Percentiles rank a stretch among this genome's conserved stretches.
phyloP scores from a whole-genome alignment of 805 yeast genomes.

The Saturnispora quitensis region DNA sequence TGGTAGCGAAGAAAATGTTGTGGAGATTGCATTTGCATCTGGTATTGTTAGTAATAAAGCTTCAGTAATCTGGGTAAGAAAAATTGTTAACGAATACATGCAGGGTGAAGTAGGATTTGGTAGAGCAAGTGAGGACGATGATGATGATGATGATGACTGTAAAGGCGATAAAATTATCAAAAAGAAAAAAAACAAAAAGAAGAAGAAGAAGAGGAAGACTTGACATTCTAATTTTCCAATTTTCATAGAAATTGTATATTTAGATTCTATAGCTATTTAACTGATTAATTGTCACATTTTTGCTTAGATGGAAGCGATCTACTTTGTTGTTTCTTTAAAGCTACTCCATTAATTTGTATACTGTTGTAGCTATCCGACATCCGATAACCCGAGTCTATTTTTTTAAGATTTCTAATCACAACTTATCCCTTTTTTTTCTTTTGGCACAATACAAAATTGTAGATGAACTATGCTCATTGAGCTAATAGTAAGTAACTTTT shows the following conservation, averaged over 20 bases:
- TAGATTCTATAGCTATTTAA: not conserved
- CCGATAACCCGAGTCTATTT: too few species aligned
- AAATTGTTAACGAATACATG: conserved; percentile 7
- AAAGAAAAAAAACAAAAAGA: conserved; percentile 1
- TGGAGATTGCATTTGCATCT: conserved; percentile 7
- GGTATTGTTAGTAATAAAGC: conserved; percentile 4
- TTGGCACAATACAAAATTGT: too few species aligned
- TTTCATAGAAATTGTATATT: not conserved
- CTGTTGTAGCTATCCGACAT: too few species aligned
- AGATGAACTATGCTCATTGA: too few species aligned
- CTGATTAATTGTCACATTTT: not conserved
- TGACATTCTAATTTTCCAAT: not conserved
- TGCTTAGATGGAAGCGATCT: too few species aligned
- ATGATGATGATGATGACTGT: not conserved
- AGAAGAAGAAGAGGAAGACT: conserved; percentile 9
- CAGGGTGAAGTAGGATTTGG: conserved; percentile 33
- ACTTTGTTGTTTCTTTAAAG: too few species aligned
- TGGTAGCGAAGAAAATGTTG: conserved; percentile 8
- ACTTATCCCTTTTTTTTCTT: too few species aligned
- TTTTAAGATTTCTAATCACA: too few species aligned
- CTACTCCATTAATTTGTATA: too few species aligned
- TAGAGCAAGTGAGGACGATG: not conserved
- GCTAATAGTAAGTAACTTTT: too few species aligned
- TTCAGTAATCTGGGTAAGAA: conserved; percentile 3
- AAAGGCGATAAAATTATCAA: not conserved